Percentiles rank a stretch among this genome's conserved stretches.
Conservation (phyloP, 2,329 filamentous ascomycete genomes). For the Cucurbitaria berberidis region DNA sequence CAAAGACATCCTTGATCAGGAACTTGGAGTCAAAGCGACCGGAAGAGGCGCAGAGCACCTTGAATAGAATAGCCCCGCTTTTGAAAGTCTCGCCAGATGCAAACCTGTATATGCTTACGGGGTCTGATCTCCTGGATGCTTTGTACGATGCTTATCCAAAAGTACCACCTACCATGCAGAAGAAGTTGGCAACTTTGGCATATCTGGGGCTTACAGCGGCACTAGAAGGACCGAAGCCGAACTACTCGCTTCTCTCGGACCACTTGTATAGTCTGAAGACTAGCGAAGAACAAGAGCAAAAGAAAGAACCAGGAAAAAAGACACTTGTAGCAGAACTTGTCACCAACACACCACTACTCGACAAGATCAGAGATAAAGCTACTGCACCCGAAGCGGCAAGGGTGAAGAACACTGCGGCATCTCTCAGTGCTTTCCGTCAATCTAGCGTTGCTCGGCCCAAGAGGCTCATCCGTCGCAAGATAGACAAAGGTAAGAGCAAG, state of each 20-base stretch:
- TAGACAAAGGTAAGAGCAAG: slow-evolving; percentile 70
- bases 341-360: slow-evolving; percentile 77
- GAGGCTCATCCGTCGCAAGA: slow-evolving; percentile 61
- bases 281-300: slow-evolving; percentile 67
- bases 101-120: slow-evolving; percentile 73
- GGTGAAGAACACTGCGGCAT: slow-evolving; percentile 65
- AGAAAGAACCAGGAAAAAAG: slow-evolving; percentile 47
- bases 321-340: slow-evolving; percentile 83
- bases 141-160: slow-evolving; percentile 70
- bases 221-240: slow-evolving; percentile 69
- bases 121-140: slow-evolving; percentile 85
- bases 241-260: slow-evolving; percentile 78
- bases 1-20: slow-evolving; percentile 68
- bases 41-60: slow-evolving; percentile 59
- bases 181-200: slow-evolving; percentile 71
- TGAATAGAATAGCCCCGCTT: slow-evolving; percentile 68
- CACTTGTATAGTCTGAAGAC: slow-evolving; percentile 81
- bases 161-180: slow-evolving; percentile 67
- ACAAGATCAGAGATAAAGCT: slow-evolving; percentile 64
- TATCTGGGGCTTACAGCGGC: slow-evolving; percentile 79
- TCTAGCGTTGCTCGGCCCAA: slow-evolving; percentile 60
- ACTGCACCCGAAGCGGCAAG: slow-evolving; percentile 59
- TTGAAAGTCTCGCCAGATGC: slow-evolving; percentile 65
- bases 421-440: slow-evolving; percentile 64
- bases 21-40: slow-evolving; percentile 69